These are phyloP conservation scores for Xanthoceras sorbifolium DNA, from an alignment of 345 rosid genomes.

Conservation along the genomic window DNA sequence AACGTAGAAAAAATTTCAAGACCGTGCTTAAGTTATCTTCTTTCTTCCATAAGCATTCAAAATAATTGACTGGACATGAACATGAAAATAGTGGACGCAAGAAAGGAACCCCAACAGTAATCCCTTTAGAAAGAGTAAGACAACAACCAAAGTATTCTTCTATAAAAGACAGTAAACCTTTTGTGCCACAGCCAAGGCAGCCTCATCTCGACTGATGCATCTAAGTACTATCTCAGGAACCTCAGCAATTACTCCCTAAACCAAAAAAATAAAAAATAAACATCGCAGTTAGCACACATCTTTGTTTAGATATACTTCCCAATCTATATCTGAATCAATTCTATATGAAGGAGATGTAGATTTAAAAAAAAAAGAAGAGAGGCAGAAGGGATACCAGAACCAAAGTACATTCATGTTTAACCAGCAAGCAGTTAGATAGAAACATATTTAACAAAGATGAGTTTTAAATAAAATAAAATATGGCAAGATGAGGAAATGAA, in stretches of 20 bases:
- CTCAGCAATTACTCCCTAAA: constrained; percentile 78
- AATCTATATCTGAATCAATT: background rate
- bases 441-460: background rate
- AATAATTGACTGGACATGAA: background rate
- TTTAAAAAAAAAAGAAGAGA: background rate
- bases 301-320: background rate
- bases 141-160: background rate
- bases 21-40: background rate
- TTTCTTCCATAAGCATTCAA: background rate
- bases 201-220: constrained; percentile 94
- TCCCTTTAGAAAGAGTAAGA: background rate
- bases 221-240: constrained; percentile 96
- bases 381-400: background rate
- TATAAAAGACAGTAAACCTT: constrained; percentile 43
- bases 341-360: background rate
- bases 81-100: background rate
- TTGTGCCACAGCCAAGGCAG: constrained; percentile 95
- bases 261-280: constrained; percentile 22
- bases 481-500: background rate
- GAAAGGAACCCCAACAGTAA: background rate
- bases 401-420: background rate
- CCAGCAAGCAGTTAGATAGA: background rate
- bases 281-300: background rate
- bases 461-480: background rate
- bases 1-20: background rate